Percentiles rank a stretch among this genome's conserved stretches.
phyloP scores from a whole-genome alignment of 2,329 filamentous ascomycete species.

The Colletotrichum falcatum region DNA sequence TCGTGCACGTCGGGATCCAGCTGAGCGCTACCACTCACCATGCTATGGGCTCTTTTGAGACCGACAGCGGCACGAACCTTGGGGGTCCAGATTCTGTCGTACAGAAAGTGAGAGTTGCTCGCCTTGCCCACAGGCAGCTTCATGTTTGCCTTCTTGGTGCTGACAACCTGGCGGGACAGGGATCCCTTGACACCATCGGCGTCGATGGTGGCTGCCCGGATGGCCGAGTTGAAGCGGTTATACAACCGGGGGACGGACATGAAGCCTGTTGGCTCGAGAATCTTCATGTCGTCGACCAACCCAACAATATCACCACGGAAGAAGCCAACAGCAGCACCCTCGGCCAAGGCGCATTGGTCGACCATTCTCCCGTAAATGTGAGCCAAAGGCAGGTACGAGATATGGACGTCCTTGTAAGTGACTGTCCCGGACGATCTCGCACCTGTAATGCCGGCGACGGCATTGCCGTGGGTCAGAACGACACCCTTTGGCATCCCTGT shows the following conservation, averaged over 20 bases:
- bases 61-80: constrained; percentile 89
- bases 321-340: constrained; percentile 84
- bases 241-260: constrained; percentile 91
- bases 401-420: constrained; percentile 68
- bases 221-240: constrained; percentile 88
- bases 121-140: constrained; percentile 78
- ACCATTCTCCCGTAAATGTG: constrained; percentile 92
- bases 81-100: constrained; percentile 89
- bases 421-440: constrained; percentile 68
- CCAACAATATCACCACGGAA: constrained; percentile 92
- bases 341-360: constrained; percentile 80
- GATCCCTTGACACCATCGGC: constrained; percentile 83
- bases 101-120: constrained; percentile 82
- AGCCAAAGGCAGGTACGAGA: constrained; percentile 92
- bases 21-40: constrained; percentile 91
- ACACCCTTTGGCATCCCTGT: constrained; percentile 88
- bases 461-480: constrained; percentile 83
- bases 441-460: constrained; percentile 77
- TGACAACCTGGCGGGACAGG: constrained; percentile 82
- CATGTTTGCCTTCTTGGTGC: constrained; percentile 83
- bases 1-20: constrained; percentile 89
- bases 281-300: constrained; percentile 90
- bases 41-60: constrained; percentile 76
- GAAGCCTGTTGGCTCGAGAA: constrained; percentile 84
- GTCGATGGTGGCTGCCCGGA: constrained; percentile 83